Evolutionary conservation across 805 yeast species (phyloP), one percentile per base, ranked within the genome.

Genomic region (Candida pseudofarinosa): DNA sequence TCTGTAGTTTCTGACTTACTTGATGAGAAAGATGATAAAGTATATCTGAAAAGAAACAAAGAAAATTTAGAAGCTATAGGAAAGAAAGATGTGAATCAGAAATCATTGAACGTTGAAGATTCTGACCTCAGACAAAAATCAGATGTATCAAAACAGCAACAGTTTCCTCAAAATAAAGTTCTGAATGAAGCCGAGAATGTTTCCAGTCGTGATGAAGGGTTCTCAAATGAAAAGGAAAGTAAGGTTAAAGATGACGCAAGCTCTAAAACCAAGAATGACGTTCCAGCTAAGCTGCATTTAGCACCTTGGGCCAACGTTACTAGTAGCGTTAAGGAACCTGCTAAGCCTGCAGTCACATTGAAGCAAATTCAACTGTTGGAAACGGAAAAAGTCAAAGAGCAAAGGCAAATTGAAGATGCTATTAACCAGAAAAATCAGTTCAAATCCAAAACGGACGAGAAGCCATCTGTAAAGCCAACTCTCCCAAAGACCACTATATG

Each of bases 341-440:
- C 47, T 41, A 46, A 58, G 33, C 79, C 80, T 10, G 55, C 62
- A n/a, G 44, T 76, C 41, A 62, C 81, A 0, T 62, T 79, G 51
- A 69, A 71, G 40, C 77, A 79, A 56, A 76, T 78, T 43, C 82
- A 77, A 54, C 63, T 63, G 48, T 64, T 76, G 43, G 77, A 76
- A 46, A 73, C 73, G 23, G 78, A 74, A 52, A 65, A 58, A 44
- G 49, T 63, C 40, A 61, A 62, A 40, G 61, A 66, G 43, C 67
- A 63, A 36, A 72, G 63, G 48, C 67, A 71, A 49, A 40, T 57
- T 16, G 73, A 71, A 46, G 51, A 62, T 10, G 70, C 65, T 44
- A 23, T 52, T 18, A 62, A 56, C 39, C 41, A 46, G 28, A 67
- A 61, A 48, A 65, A 59, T 41, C 53, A 51, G 26, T 52, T 59